Evolutionary conservation across 805 yeast species (phyloP).

Genomic region (Candida namnaoensis): DNA sequence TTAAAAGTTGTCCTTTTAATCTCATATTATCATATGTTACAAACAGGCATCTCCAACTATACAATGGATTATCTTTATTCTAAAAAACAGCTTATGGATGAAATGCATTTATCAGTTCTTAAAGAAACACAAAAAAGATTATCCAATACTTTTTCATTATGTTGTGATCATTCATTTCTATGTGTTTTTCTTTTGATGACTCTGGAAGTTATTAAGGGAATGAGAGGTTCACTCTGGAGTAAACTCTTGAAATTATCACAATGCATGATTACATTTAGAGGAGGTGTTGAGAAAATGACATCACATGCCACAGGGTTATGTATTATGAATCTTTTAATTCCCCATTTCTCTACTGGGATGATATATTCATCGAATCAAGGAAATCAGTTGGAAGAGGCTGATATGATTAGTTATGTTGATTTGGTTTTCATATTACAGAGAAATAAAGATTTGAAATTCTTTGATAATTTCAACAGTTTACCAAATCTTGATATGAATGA

Average conservation of each 20-base stretch:
- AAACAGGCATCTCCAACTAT: slow-evolving; percentile 1
- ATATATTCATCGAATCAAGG: slow-evolving; percentile 3
- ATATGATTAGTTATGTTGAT: slow-evolving; percentile 5
- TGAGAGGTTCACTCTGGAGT: slow-evolving; percentile 3
- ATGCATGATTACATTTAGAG: slow-evolving; percentile 6
- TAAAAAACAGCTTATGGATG: slow-evolving; percentile 2
- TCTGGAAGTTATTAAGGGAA: slow-evolving; percentile 5
- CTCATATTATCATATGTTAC: slow-evolving; percentile 3
- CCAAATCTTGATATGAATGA: slow-evolving; percentile 8
- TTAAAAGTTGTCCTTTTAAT: slow-evolving; percentile 5
- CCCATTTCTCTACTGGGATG: slow-evolving; percentile 5
- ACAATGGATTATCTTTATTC: not conserved
- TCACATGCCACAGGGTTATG: slow-evolving; percentile 6
- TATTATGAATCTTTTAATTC: slow-evolving; percentile 4
- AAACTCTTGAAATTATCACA: slow-evolving; percentile 3
- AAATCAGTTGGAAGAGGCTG: not conserved
- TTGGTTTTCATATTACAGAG: slow-evolving; percentile 3
- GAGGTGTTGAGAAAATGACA: slow-evolving; percentile 5
- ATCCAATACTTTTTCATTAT: slow-evolving; percentile 3
- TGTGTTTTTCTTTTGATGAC: slow-evolving; percentile 3
- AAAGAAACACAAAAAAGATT: slow-evolving; percentile 6
- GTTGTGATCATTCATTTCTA: slow-evolving; percentile 9
- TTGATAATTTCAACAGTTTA: slow-evolving; percentile 4
- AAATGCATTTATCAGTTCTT: slow-evolving; percentile 3
- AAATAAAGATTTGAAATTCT: slow-evolving; percentile 1